Percentiles rank a stretch among this genome's conserved stretches.
Conservation (phyloP, 768 basidiomycete genomes). For the Pulveroboletus sp. region DNA sequence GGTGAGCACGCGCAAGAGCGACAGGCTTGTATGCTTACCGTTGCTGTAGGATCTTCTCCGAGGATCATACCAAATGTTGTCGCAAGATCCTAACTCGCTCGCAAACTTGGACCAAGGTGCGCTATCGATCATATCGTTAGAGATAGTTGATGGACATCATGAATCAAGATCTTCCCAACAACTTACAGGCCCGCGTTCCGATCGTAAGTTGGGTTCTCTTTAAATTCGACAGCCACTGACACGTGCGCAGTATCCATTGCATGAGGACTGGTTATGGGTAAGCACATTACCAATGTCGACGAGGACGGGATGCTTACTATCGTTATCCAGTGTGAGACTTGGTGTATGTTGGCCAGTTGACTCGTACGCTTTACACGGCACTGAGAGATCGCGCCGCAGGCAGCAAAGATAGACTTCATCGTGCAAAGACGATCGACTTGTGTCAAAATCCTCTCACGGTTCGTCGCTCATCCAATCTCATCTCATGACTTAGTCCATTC, state of each 20-base stretch:
- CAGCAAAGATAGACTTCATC: slow-evolving; percentile 76
- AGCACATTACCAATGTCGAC: slow-evolving; percentile 20
- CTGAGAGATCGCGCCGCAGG: slow-evolving; percentile 37
- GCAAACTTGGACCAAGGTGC: slow-evolving; percentile 92
- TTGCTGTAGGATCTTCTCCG: slow-evolving; percentile 71
- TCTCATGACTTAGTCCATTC: background rate
- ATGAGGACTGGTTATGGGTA: slow-evolving; percentile 96
- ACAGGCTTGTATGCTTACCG: background rate
- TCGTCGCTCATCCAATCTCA: slow-evolving; percentile 21
- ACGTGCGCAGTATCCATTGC: slow-evolving; percentile 65
- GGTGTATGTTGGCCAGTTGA: slow-evolving; percentile 61
- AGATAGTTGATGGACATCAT: background rate
- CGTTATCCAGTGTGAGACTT: slow-evolving; percentile 83
- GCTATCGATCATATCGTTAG: background rate
- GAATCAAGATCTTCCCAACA: slow-evolving; percentile 84
- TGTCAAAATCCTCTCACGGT: slow-evolving; percentile 97
- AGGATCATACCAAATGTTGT: slow-evolving; percentile 88
- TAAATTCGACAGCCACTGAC: slow-evolving; percentile 1
- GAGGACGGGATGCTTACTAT: slow-evolving; percentile 3
- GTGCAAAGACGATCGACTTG: slow-evolving; percentile 88
- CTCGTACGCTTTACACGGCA: background rate
- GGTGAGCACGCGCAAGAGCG: slow-evolving; percentile 31
- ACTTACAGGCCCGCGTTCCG: slow-evolving; percentile 86
- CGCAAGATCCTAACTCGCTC: slow-evolving; percentile 90
- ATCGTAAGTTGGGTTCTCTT: slow-evolving; percentile 63